phyloP scores from a whole-genome alignment of 345 rosid genomes.

The Eucalyptus sp. region DNA sequence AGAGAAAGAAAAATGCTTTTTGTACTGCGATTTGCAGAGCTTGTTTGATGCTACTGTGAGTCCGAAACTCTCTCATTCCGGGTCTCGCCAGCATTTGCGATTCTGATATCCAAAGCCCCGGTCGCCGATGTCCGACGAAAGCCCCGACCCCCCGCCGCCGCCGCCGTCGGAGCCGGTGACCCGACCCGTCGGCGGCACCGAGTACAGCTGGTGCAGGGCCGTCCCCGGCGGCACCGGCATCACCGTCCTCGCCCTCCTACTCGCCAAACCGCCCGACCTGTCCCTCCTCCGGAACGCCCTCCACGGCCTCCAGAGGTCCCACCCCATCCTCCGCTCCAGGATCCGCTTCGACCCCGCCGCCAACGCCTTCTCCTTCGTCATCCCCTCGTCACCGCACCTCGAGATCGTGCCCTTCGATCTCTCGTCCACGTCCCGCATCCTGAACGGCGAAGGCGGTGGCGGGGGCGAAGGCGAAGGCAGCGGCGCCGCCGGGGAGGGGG shows the following conservation, averaged over 20 bases:
- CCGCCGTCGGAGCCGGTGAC: constrained; percentile 5
- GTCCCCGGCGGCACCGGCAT: constrained; percentile 76
- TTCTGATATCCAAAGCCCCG: neutral
- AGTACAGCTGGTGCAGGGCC: constrained; percentile 87
- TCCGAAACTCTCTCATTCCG: neutral
- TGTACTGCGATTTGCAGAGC: neutral
- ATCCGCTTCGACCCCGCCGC: constrained; percentile 37
- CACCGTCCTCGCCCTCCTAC: constrained; percentile 60
- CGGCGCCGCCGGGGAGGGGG: too few relatives aligned
- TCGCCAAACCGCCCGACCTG: constrained; percentile 27
- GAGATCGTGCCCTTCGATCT: constrained; percentile 36
- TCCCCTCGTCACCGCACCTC: constrained; percentile 25
- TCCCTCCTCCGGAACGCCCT: constrained; percentile 35
- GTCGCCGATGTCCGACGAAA: constrained; percentile 3
- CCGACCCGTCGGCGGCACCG: constrained; percentile 59
- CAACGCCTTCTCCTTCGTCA: constrained; percentile 46
- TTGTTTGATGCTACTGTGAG: neutral
- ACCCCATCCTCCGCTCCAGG: constrained; percentile 66
- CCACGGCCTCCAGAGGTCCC: constrained; percentile 42
- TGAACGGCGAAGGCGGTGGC: neutral
- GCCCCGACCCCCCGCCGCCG: neutral
- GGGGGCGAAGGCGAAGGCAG: too few relatives aligned
- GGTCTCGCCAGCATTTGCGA: neutral
- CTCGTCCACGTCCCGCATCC: constrained; percentile 33
- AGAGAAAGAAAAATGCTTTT: neutral